Base-by-base conservation (phyloP, 129 eudicot genomes). In the Arctium lappa region DNA sequence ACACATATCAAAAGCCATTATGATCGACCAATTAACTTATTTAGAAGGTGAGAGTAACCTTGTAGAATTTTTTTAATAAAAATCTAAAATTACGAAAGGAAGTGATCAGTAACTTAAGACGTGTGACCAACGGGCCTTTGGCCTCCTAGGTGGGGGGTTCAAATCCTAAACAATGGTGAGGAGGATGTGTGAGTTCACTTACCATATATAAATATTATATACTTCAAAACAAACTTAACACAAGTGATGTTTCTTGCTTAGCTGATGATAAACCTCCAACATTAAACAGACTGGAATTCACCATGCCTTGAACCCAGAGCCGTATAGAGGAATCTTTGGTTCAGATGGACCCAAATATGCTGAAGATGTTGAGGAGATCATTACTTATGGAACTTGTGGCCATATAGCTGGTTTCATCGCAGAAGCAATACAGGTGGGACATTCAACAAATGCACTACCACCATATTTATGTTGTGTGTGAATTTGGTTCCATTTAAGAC, bases 301-400 rank as follows among this genome's bases (percentile, higher is more conserved):
- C 82, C 97, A 92, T 68, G 94, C 87, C 29, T 76, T 82, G 81
- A 92, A 92, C 82, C 97, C 97, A 15, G 97, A 92, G 80, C 92
- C 89, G 22, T 92, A 92, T 86, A 86, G 92, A 72, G 97, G 97
- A 48, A 48, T 87, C 8, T 90, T 90, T 82, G 94, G 97, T 50
- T 87, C 97, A 31, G 92, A 92, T 78, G 97, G 92, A 72, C 40
- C 70, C 68, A 85, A 85, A 39, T 92, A 92, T 84, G 97, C 97
- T 16, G 84, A 56, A 79, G 97, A 92, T 76, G 91, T 92, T 62
- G 94, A 92, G 8, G 92, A 92, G 53, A 77, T 84, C 33, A 85
- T 92, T 62, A 82, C 84, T 1, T 92, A 83, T 84, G 97, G 97
- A 85, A 90, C 94, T 56, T 83, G 91, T 30, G 94, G 97, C 6